Evolutionary conservation across 192 early-diverging fungal species (phyloP).

Genomic region (Geranomyces variabilis): DNA sequence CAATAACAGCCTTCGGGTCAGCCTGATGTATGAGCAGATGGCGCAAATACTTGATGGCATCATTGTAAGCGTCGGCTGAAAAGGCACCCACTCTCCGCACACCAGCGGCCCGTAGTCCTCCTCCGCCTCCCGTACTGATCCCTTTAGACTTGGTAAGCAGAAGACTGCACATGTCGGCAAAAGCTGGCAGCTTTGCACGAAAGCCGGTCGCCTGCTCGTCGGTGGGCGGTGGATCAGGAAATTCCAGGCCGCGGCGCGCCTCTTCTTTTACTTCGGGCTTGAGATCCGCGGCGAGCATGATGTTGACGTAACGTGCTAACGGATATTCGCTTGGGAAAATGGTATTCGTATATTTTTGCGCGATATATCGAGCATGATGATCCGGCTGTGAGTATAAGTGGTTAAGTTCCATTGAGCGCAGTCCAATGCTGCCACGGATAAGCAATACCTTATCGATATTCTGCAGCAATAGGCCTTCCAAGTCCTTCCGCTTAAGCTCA

Average conservation of each 20-base stretch:
- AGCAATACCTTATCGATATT: conserved; percentile 49
- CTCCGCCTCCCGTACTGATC: not conserved
- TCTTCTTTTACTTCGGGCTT: conserved; percentile 58
- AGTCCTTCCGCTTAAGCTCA: conserved; percentile 6
- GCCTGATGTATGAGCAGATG: conserved; percentile 61
- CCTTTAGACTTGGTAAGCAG: conserved; percentile 11
- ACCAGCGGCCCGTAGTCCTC: not conserved
- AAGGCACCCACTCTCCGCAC: conserved; percentile 52
- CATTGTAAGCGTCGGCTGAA: conserved; percentile 64
- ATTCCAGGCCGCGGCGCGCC: conserved; percentile 47
- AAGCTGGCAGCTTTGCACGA: conserved; percentile 26
- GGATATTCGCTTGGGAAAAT: conserved; percentile 52
- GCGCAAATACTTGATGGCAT: conserved; percentile 66
- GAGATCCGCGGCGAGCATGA: conserved; percentile 43
- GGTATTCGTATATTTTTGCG: conserved; percentile 50
- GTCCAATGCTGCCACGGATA: not conserved
- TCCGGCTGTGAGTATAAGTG: conserved; percentile 30
- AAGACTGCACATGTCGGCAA: conserved; percentile 29
- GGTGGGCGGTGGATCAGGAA: conserved; percentile 33
- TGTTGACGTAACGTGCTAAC: conserved; percentile 47
- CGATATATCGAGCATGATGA: conserved; percentile 47
- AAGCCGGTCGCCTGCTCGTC: conserved; percentile 13
- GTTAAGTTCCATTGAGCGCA: too few species aligned
- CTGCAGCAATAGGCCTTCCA: conserved; percentile 43
- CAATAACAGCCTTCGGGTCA: conserved; percentile 55